phyloP scores from a whole-genome alignment of 257 asterid species.

The Capsicum chinense region DNA sequence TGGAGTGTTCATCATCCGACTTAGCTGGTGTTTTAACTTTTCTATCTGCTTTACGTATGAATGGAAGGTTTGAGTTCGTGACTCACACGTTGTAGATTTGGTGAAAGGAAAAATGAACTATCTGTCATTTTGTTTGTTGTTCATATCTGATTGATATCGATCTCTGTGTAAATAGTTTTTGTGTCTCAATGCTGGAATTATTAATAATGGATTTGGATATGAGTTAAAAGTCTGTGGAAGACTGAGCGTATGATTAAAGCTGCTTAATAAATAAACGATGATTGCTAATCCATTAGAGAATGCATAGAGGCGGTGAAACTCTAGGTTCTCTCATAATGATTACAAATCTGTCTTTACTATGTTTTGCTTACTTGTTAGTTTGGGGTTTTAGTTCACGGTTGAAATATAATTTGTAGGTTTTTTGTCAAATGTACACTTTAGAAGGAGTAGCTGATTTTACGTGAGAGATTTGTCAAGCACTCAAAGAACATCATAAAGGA shows the following conservation, averaged over 20 bases:
- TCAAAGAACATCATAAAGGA: neutral
- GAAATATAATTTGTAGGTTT: no score
- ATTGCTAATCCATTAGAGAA: neutral
- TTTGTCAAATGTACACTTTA: no score
- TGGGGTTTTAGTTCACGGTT: no score
- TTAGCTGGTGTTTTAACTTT: neutral
- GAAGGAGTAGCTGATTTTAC: no score
- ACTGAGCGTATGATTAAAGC: neutral
- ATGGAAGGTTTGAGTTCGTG: constrained; percentile 21
- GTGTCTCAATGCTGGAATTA: neutral
- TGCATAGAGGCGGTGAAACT: no score
- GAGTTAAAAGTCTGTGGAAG: neutral
- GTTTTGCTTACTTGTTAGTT: no score
- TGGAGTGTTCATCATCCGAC: constrained; percentile 17
- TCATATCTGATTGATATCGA: neutral
- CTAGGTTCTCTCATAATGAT: neutral
- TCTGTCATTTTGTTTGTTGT: constrained; percentile 10
- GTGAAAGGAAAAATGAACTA: constrained; percentile 21
- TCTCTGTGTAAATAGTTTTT: neutral
- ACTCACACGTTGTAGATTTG: constrained; percentile 24
- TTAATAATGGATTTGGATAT: neutral
- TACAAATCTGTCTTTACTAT: no score
- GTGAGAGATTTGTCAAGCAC: no score
- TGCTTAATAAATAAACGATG: neutral
- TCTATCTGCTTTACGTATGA: constrained; percentile 10